Evolutionary conservation across 2,329 filamentous ascomycete species (phyloP).

Genomic region (Neoscytalidium dimidiatum): DNA sequence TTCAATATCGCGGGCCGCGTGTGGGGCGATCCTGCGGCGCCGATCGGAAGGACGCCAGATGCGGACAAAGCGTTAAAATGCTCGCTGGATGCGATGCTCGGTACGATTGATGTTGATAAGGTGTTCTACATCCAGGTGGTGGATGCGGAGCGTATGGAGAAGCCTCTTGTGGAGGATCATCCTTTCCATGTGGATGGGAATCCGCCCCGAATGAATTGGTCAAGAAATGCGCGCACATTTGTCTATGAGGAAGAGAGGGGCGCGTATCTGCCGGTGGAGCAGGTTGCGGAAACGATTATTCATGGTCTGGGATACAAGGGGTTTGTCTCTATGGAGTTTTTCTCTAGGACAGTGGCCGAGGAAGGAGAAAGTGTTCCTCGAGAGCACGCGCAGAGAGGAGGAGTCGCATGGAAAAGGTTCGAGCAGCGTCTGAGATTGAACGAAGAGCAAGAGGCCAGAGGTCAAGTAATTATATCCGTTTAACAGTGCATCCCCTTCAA

Average conservation of each 20-base stretch:
- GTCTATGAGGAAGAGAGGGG: neutral
- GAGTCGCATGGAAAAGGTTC: neutral
- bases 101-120: neutral
- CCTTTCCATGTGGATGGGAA: conserved; percentile 20
- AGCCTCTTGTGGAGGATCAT: conserved; percentile 17
- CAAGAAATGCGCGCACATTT: conserved; percentile 22
- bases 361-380: neutral
- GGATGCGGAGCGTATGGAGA: conserved; percentile 19
- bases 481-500: no score
- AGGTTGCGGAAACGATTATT: neutral
- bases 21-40: conserved; percentile 22
- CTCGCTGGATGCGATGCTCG: neutral
- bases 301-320: neutral
- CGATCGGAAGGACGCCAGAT: conserved; percentile 19
- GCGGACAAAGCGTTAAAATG: conserved; percentile 15
- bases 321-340: neutral
- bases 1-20: conserved; percentile 26
- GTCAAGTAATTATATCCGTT: neutral
- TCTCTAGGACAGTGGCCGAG: neutral
- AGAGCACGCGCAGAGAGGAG: neutral
- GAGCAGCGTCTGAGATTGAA: neutral
- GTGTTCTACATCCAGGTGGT: conserved; percentile 21
- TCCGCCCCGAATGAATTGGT: conserved; percentile 22
- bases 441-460: neutral
- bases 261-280: neutral